Evolutionary conservation across 169 alveolate species (phyloP), one percentile per base, ranked within the genome.

Genomic region (Cryptosporidium meleagridis): DNA sequence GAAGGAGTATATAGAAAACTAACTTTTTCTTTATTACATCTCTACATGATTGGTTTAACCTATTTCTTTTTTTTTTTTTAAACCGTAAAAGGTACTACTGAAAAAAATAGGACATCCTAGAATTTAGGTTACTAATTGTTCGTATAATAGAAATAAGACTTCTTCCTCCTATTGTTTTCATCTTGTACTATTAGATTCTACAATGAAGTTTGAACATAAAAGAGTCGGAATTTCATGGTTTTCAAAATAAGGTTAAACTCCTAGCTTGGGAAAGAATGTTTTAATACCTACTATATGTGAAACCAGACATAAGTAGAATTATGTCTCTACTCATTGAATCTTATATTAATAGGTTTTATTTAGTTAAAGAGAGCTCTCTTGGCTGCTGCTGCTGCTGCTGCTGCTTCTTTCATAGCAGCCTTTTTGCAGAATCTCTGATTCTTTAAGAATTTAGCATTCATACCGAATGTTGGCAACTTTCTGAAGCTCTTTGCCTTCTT

Each of bases 361-460:
- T 48, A 80, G 58, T 61, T 48, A 39, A 80, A 80, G 2, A 80
- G 23, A 31, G 80, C 72, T 18, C 62, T 80, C 65, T 80, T 80
- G 53, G 68, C 62, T 12, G 67, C 89, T 26, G 52, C 48, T 59
- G 89, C 89, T 80, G 69, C 67, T 29, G 53, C 89, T 61, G 80
- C 93, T 61, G 91, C 85, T 62, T 61, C 53, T 71, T 85, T 85
- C 93, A 92, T 85, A 85, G 84, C 94, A 80, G 94, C 95, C 93
- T 85, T 94, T 92, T 93, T 95, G 93, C 96, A 92, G 75, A 86
- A 93, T 58, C 95, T 92, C 91, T 95, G 97, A 92, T 95, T 95
- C 67, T 96, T 86, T 91, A 95, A 69, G 87, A 95, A 95, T 91
- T 95, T 95, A 59, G 97, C 33, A 68, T 96, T 62, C 93, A 94